Conservation (phyloP, 108 stramenopile genomes). For the Fragilariopsis cylindrus region DNA sequence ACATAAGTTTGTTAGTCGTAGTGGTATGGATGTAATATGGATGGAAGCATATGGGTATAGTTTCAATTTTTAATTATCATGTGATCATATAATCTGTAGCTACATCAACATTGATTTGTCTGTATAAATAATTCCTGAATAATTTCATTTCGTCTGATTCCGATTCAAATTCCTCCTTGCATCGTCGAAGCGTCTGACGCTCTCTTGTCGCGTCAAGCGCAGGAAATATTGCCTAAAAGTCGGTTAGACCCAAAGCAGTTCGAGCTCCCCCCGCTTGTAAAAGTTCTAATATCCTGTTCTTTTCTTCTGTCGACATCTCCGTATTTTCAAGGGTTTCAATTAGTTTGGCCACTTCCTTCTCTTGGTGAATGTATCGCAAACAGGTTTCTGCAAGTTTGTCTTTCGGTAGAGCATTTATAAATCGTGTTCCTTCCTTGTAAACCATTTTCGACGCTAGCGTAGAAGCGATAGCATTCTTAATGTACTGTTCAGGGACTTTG, state of each 20-base stretch:
- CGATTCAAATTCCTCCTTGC: too few relatives aligned
- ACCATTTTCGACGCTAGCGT: conserved; percentile 93
- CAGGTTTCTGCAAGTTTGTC: conserved; percentile 71
- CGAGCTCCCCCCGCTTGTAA: conserved; percentile 85
- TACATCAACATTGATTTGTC: too few relatives aligned
- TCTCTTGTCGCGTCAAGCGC: background rate
- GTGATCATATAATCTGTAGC: background rate
- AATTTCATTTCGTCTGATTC: too few relatives aligned
- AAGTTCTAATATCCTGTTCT: conserved; percentile 65
- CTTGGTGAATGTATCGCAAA: conserved; percentile 76
- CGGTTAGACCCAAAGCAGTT: conserved; percentile 52
- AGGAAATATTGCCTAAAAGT: background rate
- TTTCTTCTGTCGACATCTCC: conserved; percentile 69
- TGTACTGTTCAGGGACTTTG: conserved; percentile 90
- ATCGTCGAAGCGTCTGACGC: background rate
- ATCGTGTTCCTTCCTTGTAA: conserved; percentile 96
- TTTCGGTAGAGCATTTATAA: conserved; percentile 75
- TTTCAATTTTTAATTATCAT: background rate
- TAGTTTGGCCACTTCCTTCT: conserved; percentile 72
- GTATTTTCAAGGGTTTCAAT: conserved; percentile 50
- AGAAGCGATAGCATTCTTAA: conserved; percentile 91
- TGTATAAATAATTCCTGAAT: too few relatives aligned
- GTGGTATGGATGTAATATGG: background rate
- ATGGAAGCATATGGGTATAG: background rate
- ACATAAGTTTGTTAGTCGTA: background rate